Conservation (phyloP, 805 yeast species). For the Zygotorulaspora danielsina region DNA sequence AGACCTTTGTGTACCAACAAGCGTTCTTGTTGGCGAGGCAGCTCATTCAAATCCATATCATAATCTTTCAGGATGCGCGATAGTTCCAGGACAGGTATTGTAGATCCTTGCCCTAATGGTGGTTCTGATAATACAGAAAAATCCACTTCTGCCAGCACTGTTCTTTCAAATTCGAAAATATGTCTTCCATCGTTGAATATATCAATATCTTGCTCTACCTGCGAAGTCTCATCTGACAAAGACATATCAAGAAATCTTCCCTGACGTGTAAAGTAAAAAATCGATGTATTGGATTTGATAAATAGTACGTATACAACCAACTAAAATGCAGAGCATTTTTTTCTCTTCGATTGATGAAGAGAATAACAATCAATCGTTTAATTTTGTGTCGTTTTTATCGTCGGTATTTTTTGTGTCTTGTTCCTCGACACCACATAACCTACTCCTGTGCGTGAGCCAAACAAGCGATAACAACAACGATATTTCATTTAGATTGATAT, state of each 20-base stretch:
- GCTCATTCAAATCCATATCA: constrained; percentile 25
- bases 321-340: too few relatives aligned
- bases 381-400: too few relatives aligned
- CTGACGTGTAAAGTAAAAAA: too few relatives aligned
- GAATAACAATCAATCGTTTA: too few relatives aligned
- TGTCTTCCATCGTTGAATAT: constrained; percentile 1
- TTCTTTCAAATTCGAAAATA: neutral
- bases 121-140: constrained; percentile 1
- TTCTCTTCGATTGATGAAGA: too few relatives aligned
- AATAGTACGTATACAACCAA: neutral
- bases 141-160: neutral
- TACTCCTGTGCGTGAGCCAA: too few relatives aligned
- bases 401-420: too few relatives aligned
- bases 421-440: too few relatives aligned
- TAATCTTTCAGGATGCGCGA: constrained; percentile 6
- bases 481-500: too few relatives aligned
- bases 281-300: neutral
- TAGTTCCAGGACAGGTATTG: constrained; percentile 2
- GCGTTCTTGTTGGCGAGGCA: constrained; percentile 33
- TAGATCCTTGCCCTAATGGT: constrained; percentile 1
- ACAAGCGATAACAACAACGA: too few relatives aligned
- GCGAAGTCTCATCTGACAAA: neutral
- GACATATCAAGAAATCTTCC: neutral
- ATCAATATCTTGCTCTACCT: neutral
- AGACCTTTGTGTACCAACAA: constrained; percentile 53